A percentile compares a stretch with the other conserved stretches of the same genome.
Conservation (phyloP, 305 asterid species). For the Solanum hybrid region DNA sequence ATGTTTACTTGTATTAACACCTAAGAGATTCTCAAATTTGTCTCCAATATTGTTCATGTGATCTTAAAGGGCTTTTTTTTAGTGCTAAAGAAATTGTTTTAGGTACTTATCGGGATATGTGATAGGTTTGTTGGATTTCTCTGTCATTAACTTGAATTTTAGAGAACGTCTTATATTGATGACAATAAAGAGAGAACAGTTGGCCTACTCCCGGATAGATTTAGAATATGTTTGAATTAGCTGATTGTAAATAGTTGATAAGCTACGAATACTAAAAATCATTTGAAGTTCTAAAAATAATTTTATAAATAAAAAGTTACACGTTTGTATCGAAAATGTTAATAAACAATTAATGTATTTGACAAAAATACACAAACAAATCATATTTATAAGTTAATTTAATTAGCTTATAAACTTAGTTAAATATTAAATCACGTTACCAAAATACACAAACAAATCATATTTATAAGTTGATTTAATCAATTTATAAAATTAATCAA, state of each 20-base stretch:
- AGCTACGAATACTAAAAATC: background rate
- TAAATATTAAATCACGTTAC: background rate
- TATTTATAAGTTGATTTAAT: background rate
- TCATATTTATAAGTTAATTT: background rate
- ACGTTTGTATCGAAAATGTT: background rate
- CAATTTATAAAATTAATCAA: background rate
- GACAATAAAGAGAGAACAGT: background rate
- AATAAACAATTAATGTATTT: background rate
- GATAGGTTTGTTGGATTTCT: background rate
- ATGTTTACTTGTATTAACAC: background rate
- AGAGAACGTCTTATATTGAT: background rate
- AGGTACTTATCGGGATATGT: background rate
- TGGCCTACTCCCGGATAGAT: background rate
- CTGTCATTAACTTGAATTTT: background rate
- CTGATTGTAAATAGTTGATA: background rate
- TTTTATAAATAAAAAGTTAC: background rate
- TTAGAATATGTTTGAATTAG: background rate
- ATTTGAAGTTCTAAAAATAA: background rate
- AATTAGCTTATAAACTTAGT: background rate
- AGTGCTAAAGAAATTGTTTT: background rate
- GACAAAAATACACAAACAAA: background rate
- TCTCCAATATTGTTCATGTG: background rate
- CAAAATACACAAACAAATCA: background rate
- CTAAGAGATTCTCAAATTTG: background rate
- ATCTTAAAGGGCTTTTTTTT: background rate